Evolutionary conservation across 306 rosid species (phyloP), one percentile per base, ranked within the genome.

Genomic region (Phaseolus lunatus): DNA sequence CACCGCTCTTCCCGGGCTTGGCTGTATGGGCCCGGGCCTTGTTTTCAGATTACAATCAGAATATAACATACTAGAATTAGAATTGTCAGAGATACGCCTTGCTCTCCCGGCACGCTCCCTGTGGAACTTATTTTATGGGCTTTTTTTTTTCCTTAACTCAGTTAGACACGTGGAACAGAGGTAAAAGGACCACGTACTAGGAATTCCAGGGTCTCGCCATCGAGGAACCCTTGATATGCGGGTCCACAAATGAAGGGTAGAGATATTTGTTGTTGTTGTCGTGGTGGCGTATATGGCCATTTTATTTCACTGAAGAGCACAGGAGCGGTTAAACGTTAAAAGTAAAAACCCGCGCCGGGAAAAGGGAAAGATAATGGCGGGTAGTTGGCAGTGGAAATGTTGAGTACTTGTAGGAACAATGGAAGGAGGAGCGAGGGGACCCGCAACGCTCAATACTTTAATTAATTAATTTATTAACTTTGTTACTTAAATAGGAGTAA

Each of bases 181-280:
- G 12, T 9, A 61, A 56, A n/a, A 64, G 88, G 88, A 15, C 80
- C 85, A 80, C 67, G 69, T 62, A 26, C 3, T 26, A 68, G 75
- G 57, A 50, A 11, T 54, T 57, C 63, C 29, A 24, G 61, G 83
- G 82, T 52, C 49, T 79, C 35, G 26, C 77, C 80, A 59, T 35
- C 20, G 18, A 62, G 64, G 24, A n/a, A 39, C 27, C 87, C 92
- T 86, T 83, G 87, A 84, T 84, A 67, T 54, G 9, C 83, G 88
- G 88, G 86, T 78, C 85, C 73, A 61, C 67, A 24, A 49, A 50
- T 62, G 52, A 61, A 81, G 67, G 83, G 76, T 49, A 9, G 49
- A 81, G 78, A 61, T 84, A 0, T 48, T 67, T 57, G n/a, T 37
- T 24, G 19, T 26, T 18, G 24, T 48, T 5, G 2, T 12, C 14